phyloP scores from a whole-genome alignment of 225 moss, liverwort and hornwort species.

The Marchantia polymorpha region DNA sequence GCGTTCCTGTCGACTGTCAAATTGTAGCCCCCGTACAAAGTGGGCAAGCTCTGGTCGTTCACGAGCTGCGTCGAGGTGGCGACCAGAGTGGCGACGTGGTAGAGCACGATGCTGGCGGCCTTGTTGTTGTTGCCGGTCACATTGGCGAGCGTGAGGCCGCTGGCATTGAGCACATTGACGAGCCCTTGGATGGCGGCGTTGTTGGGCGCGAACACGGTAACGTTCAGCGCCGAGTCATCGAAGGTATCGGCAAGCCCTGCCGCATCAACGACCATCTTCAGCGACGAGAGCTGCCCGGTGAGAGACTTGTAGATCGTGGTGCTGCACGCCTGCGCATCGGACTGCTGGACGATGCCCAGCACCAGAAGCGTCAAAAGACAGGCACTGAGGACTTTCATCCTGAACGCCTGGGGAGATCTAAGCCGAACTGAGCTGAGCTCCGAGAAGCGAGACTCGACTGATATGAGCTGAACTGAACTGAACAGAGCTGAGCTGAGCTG shows the following conservation, averaged over 20 bases:
- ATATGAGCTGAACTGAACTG: not conserved
- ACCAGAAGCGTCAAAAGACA: not conserved
- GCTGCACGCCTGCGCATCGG: slow-evolving; percentile 2
- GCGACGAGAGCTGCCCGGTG: not conserved
- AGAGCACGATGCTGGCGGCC: slow-evolving; percentile 9
- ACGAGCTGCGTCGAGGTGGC: not conserved
- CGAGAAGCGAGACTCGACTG: no score
- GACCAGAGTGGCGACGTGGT: not conserved
- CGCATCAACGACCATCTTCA: not conserved
- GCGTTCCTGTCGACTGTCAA: not conserved
- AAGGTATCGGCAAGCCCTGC: not conserved
- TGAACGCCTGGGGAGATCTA: not conserved
- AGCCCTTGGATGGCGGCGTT: not conserved
- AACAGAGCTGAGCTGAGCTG: no score
- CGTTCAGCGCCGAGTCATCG: not conserved
- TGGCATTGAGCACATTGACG: not conserved
- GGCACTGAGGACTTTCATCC: not conserved
- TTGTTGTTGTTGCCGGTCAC: not conserved
- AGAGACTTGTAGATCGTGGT: not conserved
- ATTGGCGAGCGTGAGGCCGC: not conserved
- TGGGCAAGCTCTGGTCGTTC: not conserved
- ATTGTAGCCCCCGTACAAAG: not conserved
- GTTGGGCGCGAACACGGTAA: slow-evolving; percentile 17
- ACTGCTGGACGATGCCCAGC: not conserved
- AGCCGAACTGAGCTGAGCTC: no score